A percentile compares a stretch with the other conserved stretches of the same genome.
Conservation (phyloP, 257 asterid species). For the Capsicum rhomboideum region DNA sequence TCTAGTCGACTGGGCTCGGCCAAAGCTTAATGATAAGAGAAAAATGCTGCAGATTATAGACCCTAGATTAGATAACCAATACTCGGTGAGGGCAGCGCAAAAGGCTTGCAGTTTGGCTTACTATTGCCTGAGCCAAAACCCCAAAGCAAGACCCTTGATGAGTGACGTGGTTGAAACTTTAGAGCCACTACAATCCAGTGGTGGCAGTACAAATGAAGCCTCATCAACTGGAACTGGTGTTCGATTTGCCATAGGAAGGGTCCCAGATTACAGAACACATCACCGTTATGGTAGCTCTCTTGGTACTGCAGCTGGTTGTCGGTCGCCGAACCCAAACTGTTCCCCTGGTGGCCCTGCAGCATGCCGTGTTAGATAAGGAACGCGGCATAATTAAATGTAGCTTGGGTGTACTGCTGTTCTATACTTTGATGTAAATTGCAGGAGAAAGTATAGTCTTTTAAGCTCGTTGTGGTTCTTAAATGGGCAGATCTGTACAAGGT, state of each 20-base stretch:
- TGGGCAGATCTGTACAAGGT: not conserved
- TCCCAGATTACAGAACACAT: constrained; percentile 54
- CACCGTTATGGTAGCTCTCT: constrained; percentile 48
- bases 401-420: constrained; percentile 14
- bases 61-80: constrained; percentile 83
- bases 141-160: constrained; percentile 97
- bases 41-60: constrained; percentile 95
- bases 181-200: constrained; percentile 74
- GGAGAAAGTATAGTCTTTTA: constrained; percentile 5
- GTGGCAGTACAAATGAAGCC: constrained; percentile 39
- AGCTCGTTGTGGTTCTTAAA: not conserved
- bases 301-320: constrained; percentile 55
- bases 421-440: constrained; percentile 19
- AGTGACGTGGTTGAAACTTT: constrained; percentile 95
- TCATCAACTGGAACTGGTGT: constrained; percentile 50
- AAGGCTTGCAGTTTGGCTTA: constrained; percentile 99
- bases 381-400: constrained; percentile 5
- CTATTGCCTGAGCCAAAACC: constrained; percentile 98
- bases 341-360: constrained; percentile 69
- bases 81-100: constrained; percentile 93
- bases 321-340: constrained; percentile 59
- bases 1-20: constrained; percentile 98
- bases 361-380: constrained; percentile 72
- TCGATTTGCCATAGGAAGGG: constrained; percentile 49
- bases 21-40: constrained; percentile 88